phyloP scores from a whole-genome alignment of 352 stramenopile genomes.

The Elongisporangium anandrum region DNA sequence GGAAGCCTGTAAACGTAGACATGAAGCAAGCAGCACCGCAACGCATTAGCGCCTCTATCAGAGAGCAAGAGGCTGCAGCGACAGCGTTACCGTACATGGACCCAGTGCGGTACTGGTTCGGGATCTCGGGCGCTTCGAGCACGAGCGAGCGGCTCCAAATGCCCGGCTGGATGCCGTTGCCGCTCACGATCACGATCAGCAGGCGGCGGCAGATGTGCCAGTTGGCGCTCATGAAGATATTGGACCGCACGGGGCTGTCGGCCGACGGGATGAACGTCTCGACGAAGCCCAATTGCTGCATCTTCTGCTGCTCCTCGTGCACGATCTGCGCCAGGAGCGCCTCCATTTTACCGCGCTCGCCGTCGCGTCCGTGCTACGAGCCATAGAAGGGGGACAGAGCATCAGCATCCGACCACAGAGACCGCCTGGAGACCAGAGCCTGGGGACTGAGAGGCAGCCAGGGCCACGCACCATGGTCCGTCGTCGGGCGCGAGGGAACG shows the following conservation, averaged over 20 bases:
- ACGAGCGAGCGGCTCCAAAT: conserved; percentile 85
- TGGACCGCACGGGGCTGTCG: conserved; percentile 61
- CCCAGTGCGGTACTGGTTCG: conserved; percentile 77
- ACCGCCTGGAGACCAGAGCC: no score
- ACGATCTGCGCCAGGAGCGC: conserved; percentile 80
- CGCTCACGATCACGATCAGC: conserved; percentile 73
- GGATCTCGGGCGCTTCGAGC: conserved; percentile 58
- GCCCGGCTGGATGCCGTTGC: conserved; percentile 80
- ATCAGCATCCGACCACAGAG: no score
- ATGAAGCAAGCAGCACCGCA: not conserved
- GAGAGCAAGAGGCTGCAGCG: not conserved
- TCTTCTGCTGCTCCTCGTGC: conserved; percentile 81
- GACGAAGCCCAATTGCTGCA: conserved; percentile 78
- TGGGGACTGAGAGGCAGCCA: not conserved
- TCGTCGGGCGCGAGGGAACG: not conserved
- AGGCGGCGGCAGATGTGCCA: conserved; percentile 77
- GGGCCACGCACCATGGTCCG: not conserved
- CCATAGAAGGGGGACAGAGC: not conserved
- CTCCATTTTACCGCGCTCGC: conserved; percentile 68
- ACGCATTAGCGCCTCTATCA: not conserved
- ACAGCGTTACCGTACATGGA: conserved; percentile 43
- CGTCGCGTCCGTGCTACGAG: conserved; percentile 21
- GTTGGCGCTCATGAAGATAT: conserved; percentile 80
- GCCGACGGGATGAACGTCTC: conserved; percentile 75
- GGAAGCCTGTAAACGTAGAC: conserved; percentile 30